Evolutionary conservation across 805 yeast species (phyloP), one percentile per base, ranked within the genome.

Genomic region (Isabelozyma rhagii): DNA sequence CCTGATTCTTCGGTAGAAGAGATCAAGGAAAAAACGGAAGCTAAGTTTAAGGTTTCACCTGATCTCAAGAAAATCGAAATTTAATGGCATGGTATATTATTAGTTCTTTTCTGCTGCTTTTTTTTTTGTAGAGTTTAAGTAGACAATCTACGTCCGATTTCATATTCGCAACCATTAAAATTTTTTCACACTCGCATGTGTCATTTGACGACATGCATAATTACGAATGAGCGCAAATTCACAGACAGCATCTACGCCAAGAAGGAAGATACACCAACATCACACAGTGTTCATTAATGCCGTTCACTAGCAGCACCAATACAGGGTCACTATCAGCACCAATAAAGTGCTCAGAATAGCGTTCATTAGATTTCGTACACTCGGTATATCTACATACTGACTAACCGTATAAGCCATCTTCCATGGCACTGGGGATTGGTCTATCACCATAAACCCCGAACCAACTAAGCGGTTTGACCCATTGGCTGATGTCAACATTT

Each of bases 391-490:
- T 31, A 31, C 10, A 31, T 31, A 31, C 10, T 31, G 10, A 31
- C 36, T 31, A 85, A 34, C 87, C 83, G 57, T 78, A 92, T 31
- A 92, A 66, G 2, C 97, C 97, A 43, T 83, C 84, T 60, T 90
- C 96, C 54, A 86, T 64, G 0, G 94, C 85, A 27, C 72, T 53
- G 0, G 93, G 89, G 3, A 83, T 68, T 3, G 84, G 82, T 56
- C 77, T 81, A 51, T 77, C 81, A 1, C 98, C 98, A 59, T 92
- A 92, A 0, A 87, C 86, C 2, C 96, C 90, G 7, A 65, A 63
- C 98, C 98, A 92, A 38, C 96, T 87, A 13, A 75, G 69, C 0
- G 98, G 97, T 8, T 72, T 71, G 8, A 63, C 55, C 79, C 83
- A 80, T 5, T 52, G 34, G 8, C 43, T 38, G 14, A 56, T 53